Evolutionary conservation across 768 basidiomycete species (phyloP), one percentile per base, ranked within the genome.

Genomic region (Roridomyces roridus): DNA sequence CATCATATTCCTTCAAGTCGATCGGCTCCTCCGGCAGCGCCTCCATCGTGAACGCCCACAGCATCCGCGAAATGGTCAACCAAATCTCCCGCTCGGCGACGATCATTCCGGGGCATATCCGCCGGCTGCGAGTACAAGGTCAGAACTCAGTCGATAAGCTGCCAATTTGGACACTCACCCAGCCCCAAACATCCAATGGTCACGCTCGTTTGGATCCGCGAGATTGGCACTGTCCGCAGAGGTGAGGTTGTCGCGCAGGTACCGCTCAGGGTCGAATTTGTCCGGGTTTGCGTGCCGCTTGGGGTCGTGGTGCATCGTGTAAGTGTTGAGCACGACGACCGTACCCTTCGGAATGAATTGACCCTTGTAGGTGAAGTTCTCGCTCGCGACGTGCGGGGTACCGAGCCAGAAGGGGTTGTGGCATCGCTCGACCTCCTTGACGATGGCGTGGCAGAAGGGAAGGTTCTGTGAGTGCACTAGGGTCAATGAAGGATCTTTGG

Each of bases 141-240:
- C 18, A 5, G 18, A 41, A 20, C 20, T 7, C 10, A 31, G 11
- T 4, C 14, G 9, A 12, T 18, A 17, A 2, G 23, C 6, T 15
- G n/a, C 25, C 12, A 15, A 15, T 17, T 10, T 6, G 11, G 23
- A 28, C 25, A 66, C 73, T 24, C 59, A 82, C 80, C 80, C 81
- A 1, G 67, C 79, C 15, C 81, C 81, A 48, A 80, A 82, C 65
- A 74, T 73, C 81, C 81, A 82, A 51, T 82, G n/a, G n/a, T n/a
- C n/a, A n/a, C n/a, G n/a, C n/a, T n/a, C n/a, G n/a, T n/a, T n/a
- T n/a, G n/a, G n/a, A 78, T 55, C 70, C 2, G 72, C 40, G 20
- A 77, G 63, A 34, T 79, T 77, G 17, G 78, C 77, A 2, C 79
- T 80, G 47, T 81, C 79, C 1, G 76, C 74, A 18, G 72, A 73